Conservation (phyloP, 148 eudicot genomes). For the Vaccinium macrocarpon region DNA sequence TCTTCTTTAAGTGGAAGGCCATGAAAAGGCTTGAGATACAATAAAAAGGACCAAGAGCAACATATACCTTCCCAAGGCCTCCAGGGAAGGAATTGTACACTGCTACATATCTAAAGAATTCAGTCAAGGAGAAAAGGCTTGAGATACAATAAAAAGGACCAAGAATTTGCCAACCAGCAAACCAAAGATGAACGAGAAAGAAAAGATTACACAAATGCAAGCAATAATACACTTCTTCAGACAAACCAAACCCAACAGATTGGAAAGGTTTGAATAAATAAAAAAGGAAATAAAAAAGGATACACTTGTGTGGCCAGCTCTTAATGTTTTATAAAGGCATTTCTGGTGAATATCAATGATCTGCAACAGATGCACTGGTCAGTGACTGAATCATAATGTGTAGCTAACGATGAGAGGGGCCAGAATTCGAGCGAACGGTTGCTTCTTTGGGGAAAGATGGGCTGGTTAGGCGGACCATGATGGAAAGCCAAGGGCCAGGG, state of each 20-base stretch:
- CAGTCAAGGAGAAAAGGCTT: constrained; percentile 26
- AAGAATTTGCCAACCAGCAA: not conserved
- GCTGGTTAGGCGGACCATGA: too few relatives aligned
- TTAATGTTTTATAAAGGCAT: constrained; percentile 80
- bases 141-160: not conserved
- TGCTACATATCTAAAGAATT: constrained; percentile 76
- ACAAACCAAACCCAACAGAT: not conserved
- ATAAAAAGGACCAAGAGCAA: too few relatives aligned
- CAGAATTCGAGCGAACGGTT: too few relatives aligned
- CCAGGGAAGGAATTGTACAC: constrained; percentile 94
- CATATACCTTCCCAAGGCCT: constrained; percentile 90
- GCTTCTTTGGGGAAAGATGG: too few relatives aligned
- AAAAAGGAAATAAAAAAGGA: constrained; percentile 59
- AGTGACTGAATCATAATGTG: constrained; percentile 17
- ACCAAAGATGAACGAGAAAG: not conserved
- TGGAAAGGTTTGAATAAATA: not conserved
- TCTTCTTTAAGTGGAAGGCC: not conserved
- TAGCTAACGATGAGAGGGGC: not conserved
- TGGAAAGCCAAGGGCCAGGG: too few relatives aligned
- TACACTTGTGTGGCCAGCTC: constrained; percentile 92
- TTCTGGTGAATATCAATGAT: constrained; percentile 72
- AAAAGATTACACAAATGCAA: not conserved
- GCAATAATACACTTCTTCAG: not conserved
- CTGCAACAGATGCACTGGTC: constrained; percentile 46
- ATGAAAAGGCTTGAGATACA: too few relatives aligned